Evolutionary conservation across 1,284 basidiomycete species (phyloP).

Genomic region (Papiliotrema terrestris): DNA sequence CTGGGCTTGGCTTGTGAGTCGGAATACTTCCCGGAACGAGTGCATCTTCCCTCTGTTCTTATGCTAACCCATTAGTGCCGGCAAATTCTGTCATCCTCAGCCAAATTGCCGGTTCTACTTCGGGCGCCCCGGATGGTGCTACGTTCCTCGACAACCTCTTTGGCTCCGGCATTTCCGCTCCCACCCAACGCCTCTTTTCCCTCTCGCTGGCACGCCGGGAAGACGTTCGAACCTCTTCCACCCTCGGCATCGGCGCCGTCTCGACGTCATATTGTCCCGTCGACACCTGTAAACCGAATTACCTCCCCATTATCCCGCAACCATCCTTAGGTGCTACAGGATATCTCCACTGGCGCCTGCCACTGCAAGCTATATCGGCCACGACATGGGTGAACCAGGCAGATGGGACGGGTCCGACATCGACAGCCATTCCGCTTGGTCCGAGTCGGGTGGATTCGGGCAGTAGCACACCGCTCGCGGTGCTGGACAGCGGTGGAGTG

Average conservation of each 20-base stretch:
- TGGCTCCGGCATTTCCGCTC: conserved; percentile 41
- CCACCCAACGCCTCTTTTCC: conserved; percentile 40
- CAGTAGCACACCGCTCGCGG: conserved; percentile 33
- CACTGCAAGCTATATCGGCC: conserved; percentile 24
- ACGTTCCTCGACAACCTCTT: conserved; percentile 49
- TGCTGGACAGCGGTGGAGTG: conserved; percentile 47
- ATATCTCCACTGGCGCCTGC: conserved; percentile 42
- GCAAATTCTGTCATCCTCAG: conserved; percentile 42
- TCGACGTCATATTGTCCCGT: conserved; percentile 29
- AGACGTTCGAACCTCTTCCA: conserved; percentile 42
- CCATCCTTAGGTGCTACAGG: conserved; percentile 38
- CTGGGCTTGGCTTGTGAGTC: conserved; percentile 43
- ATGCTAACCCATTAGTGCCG: conserved; percentile 20
- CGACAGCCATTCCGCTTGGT: conserved; percentile 24
- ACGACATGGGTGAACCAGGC: conserved; percentile 27
- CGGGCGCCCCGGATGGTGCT: conserved; percentile 45
- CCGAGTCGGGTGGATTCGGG: conserved; percentile 23
- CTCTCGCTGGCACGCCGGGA: conserved; percentile 42
- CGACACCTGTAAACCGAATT: conserved; percentile 34
- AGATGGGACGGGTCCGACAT: conserved; percentile 21
- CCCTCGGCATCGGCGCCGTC: conserved; percentile 40
- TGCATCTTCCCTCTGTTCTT: not conserved
- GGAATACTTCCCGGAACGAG: not conserved
- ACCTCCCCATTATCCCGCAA: conserved; percentile 39
- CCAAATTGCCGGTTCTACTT: conserved; percentile 42